Evolutionary conservation across 1,139 yeast genomes (phyloP), one percentile per base, ranked within the genome.

Genomic region (Pichia sp.): DNA sequence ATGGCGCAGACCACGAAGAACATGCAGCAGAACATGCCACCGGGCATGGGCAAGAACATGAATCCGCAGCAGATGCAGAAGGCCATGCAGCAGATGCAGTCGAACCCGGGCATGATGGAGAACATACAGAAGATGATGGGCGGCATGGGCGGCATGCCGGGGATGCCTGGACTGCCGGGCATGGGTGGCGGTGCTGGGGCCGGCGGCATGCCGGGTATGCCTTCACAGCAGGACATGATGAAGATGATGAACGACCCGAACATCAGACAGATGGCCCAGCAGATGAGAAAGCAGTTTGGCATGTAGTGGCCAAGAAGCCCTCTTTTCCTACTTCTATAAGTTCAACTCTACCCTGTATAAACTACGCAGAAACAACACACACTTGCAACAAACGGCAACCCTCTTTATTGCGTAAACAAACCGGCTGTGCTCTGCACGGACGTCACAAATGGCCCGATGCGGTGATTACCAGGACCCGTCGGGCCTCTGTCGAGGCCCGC

Each of bases 1-100:
- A 90, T 93, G 95, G 98, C 97, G 3, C 80, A 80, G 62, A 81
- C 83, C 61, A 82, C 88, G 7, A 81, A 82, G 70, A 72, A 69
- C 54, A 75, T 77, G 80, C 64, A 63, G 48, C 55, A 53, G n/a
- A 55, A 51, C 13, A 41, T 56, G 51, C 59, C 59, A 6, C 54
- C 54, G 4, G 61, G 60, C 4, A 53, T 54, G 32, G 79, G 79
- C 15, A 74, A 73, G 67, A 77, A 67, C 72, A 73, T 76, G 71
- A 67, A 75, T 60, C 83, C 82, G 26, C 74, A 74, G 61, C 78
- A 79, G 61, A 79, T 81, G 82, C 80, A 79, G 65, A 73, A 77
- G 60, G 82, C 81, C 51, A 76, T 78, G 78, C 73, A 75, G 51
- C 74, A 77, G 44, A 68, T 78, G 72, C 78, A 77, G 75, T 73